Evolutionary conservation across 202 grass and related monocot genomes (phyloP), one percentile per base, ranked within the genome.

Genomic region (Carex sylvatica): DNA sequence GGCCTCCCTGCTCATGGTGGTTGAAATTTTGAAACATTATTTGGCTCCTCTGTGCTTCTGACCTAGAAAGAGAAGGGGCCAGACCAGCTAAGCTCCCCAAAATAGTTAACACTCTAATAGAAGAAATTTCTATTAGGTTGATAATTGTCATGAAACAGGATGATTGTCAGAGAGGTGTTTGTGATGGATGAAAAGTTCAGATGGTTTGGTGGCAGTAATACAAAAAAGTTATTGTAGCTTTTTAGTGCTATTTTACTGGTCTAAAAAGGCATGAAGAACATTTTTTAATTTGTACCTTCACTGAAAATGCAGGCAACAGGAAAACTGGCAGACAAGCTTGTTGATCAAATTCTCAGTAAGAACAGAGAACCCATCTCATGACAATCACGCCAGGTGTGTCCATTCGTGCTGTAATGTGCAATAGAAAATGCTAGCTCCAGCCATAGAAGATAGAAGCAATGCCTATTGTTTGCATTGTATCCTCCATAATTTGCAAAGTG

Each of bases 311-410:
- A 98, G 95, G 92, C 89, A 82, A 90, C 90, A 68, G 82, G 85
- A 61, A 93, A 82, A 61, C 83, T 98, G 65, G 83, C 91, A 16
- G 87, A 94, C 74, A 87, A 85, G 65, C 91, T 97, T 66, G 74
- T 97, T 83, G 70, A 65, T 84, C 90, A 97, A 51, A 83, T 94
- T 86, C 74, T 89, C 28, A 65, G 70, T 84, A 84, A 84, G 35
- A 88, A 84, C 13, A 42, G 40, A 70, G 73, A 74, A 82, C 14
- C 83, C 53, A 61, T 62, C 22, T 87, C 63, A 49, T 80, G 72
- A 86, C 74, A 33, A 46, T 26, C 19, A 11, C 10, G 19, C 23
- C 4, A 59, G 1, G 30, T 12, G 49, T 59, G 28, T 56, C 52
- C 52, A n/a, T 20, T 59, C 13, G 0, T 55, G 55, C 3, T 33